Conservation (phyloP, 1,139 yeast species). For the Kurtzmaniella quercitrusa region DNA sequence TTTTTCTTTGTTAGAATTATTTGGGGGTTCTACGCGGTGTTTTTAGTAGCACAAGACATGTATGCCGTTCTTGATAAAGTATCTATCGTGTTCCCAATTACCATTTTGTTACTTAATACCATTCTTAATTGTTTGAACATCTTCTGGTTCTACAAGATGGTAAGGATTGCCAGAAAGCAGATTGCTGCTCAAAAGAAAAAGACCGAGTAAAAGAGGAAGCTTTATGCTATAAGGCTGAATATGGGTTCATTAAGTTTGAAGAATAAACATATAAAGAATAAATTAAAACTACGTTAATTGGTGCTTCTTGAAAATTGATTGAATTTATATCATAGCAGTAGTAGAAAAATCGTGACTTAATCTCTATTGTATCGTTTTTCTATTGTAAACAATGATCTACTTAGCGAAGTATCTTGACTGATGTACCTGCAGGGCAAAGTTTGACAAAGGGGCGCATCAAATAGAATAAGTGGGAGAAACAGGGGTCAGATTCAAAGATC, state of each 20-base stretch:
- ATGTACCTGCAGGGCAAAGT: too few species aligned
- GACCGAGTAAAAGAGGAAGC: not conserved
- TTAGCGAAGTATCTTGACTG: too few species aligned
- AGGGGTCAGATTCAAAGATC: too few species aligned
- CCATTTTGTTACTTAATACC: constrained; percentile 60
- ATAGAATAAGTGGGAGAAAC: too few species aligned
- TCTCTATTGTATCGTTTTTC: too few species aligned
- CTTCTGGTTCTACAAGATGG: constrained; percentile 83
- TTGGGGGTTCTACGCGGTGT: constrained; percentile 84
- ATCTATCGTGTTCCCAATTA: constrained; percentile 21
- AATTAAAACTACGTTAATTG: too few species aligned
- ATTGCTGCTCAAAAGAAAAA: constrained; percentile 3
- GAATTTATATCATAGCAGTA: too few species aligned
- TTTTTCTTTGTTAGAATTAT: constrained; percentile 77
- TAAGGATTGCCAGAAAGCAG: constrained; percentile 61
- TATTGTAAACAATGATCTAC: too few species aligned
- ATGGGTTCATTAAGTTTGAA: not conserved
- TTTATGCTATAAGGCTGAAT: too few species aligned
- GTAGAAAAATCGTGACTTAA: too few species aligned
- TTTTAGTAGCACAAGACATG: constrained; percentile 51
- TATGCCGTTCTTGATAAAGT: constrained; percentile 30
- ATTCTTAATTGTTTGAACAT: constrained; percentile 66
- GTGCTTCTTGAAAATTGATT: too few species aligned
- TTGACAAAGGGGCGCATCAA: too few species aligned
- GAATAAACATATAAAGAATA: not conserved